Evolutionary conservation across 345 rosid species (phyloP), one percentile per base, ranked within the genome.

Genomic region (Pistacia vera): DNA sequence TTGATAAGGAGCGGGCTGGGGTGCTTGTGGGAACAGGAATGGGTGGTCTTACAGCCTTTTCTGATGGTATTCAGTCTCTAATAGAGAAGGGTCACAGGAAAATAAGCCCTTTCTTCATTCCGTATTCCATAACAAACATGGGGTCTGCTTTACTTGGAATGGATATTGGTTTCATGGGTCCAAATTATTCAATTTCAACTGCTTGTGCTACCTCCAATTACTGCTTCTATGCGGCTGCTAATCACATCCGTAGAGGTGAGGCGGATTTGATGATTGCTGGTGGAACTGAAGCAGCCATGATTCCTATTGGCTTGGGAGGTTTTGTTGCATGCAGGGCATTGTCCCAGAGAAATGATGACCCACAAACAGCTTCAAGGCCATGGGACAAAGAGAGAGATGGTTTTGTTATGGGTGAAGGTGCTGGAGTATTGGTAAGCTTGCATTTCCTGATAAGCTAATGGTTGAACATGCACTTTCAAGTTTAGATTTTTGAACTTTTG

Each of bases 231-330:
- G 97, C 97, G 75, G 99, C 99, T 85, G 98, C 99, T 18, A 94
- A 97, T 69, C 97, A 94, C 84, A 97, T 94, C 72, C 99, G 95
- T 38, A 93, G 96, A n/a, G 98, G 97, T 48, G 98, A 94, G 89
- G 99, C 98, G 79, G 98, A 97, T 80, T 72, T 97, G 90, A 97
- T 97, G 94, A 73, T 97, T 85, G 97, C 99, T 74, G 99, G 99
- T 75, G 98, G 99, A 83, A 94, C 97, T 28, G 99, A 94, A 86
- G 99, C 99, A 80, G 97, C 97, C 46, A 87, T 97, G 67, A 89
- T 97, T 82, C 99, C 99, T 67, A 88, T 94, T 75, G 99, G 97
- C 18, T 83, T 97, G 91, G 97, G 97, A 71, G 97, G 99, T 70
- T 97, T 97, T 79, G 94, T 92, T 77, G 99, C 99, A 18, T 97